These are phyloP conservation scores for Aspergillus japonicus DNA, from an alignment of 2,329 filamentous ascomycete species.

Conservation along the genomic window DNA sequence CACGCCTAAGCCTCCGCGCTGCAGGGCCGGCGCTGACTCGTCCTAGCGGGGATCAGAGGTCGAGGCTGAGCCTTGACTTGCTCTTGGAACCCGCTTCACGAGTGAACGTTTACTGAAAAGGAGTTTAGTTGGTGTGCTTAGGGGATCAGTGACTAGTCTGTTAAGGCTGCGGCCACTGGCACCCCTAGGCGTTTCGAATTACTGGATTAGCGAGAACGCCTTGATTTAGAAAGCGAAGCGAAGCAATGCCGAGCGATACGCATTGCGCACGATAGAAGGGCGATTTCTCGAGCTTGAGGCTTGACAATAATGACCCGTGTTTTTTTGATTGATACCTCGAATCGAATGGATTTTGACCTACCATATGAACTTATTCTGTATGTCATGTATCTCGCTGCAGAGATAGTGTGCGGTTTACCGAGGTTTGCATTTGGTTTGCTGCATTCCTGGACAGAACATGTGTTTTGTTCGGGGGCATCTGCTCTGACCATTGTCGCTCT, in stretches of 20 bases:
- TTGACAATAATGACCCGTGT: neutral
- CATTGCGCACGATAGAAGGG: neutral
- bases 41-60: neutral
- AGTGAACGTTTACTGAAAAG: conserved; percentile 3
- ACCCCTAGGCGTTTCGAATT: conserved; percentile 9
- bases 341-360: neutral
- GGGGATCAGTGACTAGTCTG: neutral
- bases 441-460: neutral
- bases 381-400: neutral
- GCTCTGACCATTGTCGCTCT: neutral
- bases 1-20: conserved; percentile 4
- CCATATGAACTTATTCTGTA: neutral
- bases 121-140: neutral
- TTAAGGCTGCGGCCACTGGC: neutral
- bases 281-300: conserved; percentile 6
- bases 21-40: neutral
- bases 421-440: neutral
- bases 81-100: neutral
- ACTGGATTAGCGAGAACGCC: conserved; percentile 7
- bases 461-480: neutral
- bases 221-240: conserved; percentile 7
- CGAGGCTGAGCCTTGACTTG: neutral
- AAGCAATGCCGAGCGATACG: neutral
- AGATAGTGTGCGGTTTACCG: neutral
- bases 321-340: neutral